Evolutionary conservation across 306 rosid genomes (phyloP), one percentile per base, ranked within the genome.

Genomic region (Begonia masoniana): DNA sequence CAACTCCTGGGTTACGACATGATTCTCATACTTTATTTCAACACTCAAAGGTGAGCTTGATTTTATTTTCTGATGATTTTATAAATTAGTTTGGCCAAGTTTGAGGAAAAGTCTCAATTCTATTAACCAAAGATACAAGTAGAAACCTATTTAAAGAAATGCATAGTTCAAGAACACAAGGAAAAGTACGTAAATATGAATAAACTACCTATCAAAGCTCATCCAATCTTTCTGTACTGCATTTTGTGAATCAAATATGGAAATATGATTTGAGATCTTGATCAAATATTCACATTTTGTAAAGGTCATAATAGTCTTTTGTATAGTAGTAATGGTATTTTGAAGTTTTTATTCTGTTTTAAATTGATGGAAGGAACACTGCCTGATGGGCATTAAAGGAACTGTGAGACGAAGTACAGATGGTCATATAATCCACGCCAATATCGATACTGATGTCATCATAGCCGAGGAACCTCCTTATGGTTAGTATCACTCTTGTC

Each of bases 381-480:
- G 99, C 84, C 79, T 92, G 80, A 92, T 92, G 99, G 99, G 99
- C 58, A 92, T 92, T 71, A 92, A 92, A 63, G 99, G 99, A 72
- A 86, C 99, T 0, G 99, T 92, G 59, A 95, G 99, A 52, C 88
- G 99, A 72, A 92, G 99, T 69, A 86, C 99, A 19, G 99, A 92
- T 79, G 99, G 99, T 12, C 99, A 92, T 68, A 92, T 92, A 67
- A 92, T 92, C 69, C 99, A 92, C 59, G 99, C 99, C 53, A 92
- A 92, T 78, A 92, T 92, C 65, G 99, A 92, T 74, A 92, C 99
- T 0, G 99, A 92, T 43, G 99, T 92, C 15, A 83, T 92, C 51
- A 92, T 92, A 36, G 96, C 99, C 1, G 99, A 92, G 81, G 99
- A 92, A 61, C 96, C 99, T 62, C 83, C 95, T 52, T 92, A 92